Conservation (phyloP, 495 filamentous ascomycete species). For the Trichoderma reesei region DNA sequence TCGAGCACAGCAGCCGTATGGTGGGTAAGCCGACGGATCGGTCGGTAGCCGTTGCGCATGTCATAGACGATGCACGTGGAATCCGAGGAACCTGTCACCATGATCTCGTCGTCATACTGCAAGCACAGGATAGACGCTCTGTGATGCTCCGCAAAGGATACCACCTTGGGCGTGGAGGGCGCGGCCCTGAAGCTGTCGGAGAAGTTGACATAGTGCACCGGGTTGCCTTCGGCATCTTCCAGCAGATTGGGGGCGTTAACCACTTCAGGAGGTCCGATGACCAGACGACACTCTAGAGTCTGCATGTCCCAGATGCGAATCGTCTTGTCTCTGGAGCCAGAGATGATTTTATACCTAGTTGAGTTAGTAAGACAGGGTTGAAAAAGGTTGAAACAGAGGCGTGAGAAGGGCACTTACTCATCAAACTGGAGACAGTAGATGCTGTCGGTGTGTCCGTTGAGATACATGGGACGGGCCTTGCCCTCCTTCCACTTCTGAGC, state of each 20-base stretch:
- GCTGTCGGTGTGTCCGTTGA: slow-evolving; percentile 86
- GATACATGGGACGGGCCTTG: slow-evolving; percentile 68
- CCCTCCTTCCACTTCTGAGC: slow-evolving; percentile 71
- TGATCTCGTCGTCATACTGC: slow-evolving; percentile 82
- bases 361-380: slow-evolving; percentile 10
- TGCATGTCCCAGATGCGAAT: slow-evolving; percentile 93
- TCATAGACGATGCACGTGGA: slow-evolving; percentile 87
- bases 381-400: not conserved
- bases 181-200: slow-evolving; percentile 33
- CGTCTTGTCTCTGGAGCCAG: slow-evolving; percentile 88
- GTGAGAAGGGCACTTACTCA: slow-evolving; percentile 53
- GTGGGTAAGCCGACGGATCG: slow-evolving; percentile 61
- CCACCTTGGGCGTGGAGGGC: slow-evolving; percentile 36
- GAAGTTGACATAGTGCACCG: slow-evolving; percentile 37
- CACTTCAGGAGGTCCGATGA: slow-evolving; percentile 56
- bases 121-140: slow-evolving; percentile 88
- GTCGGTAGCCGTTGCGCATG: slow-evolving; percentile 62
- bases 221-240: slow-evolving; percentile 31
- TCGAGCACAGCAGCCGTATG: slow-evolving; percentile 88
- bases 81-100: slow-evolving; percentile 93
- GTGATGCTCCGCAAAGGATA: slow-evolving; percentile 51
- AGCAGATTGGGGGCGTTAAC: slow-evolving; percentile 33
- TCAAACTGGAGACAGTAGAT: slow-evolving; percentile 98
- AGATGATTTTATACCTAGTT: slow-evolving; percentile 79
- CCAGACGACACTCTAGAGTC: slow-evolving; percentile 67